phyloP scores from a whole-genome alignment of 352 stramenopile species.

The Blastocystis sp. region DNA sequence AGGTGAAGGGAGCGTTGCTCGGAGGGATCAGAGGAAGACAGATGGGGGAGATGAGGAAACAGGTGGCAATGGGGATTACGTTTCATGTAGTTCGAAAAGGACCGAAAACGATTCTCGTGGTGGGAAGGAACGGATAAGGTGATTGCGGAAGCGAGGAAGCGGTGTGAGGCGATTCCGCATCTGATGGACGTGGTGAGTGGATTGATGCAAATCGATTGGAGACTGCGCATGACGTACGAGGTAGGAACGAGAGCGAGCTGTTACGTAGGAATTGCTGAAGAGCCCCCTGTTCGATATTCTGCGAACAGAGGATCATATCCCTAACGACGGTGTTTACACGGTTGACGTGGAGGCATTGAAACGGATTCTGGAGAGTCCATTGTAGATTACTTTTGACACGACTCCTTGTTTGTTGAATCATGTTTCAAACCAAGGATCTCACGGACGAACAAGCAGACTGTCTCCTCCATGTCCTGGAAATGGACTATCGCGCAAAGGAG shows the following conservation, averaged over 20 bases:
- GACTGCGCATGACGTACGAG: not conserved
- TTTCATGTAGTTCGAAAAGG: not conserved
- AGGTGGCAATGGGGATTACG: not conserved
- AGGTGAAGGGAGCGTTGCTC: too few relatives aligned
- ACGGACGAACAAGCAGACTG: not conserved
- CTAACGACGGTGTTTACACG: not conserved
- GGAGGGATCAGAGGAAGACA: not conserved
- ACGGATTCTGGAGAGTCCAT: not conserved
- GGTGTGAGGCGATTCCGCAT: not conserved
- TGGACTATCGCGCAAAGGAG: not conserved
- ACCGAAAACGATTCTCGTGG: slow-evolving; percentile 11
- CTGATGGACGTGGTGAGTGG: not conserved
- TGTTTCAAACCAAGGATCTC: not conserved
- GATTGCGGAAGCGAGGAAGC: not conserved
- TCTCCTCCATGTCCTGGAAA: not conserved
- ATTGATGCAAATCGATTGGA: not conserved
- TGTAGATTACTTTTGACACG: slow-evolving; percentile 16
- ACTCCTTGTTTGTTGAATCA: not conserved
- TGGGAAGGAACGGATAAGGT: not conserved
- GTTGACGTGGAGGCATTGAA: not conserved
- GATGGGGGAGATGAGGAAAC: not conserved
- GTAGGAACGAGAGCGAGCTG: not conserved
- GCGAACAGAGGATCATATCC: not conserved
- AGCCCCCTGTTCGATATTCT: not conserved
- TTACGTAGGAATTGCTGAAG: slow-evolving; percentile 3